Evolutionary conservation across 2,329 filamentous ascomycete genomes (phyloP).

Genomic region (Tolypocladium tundrense): DNA sequence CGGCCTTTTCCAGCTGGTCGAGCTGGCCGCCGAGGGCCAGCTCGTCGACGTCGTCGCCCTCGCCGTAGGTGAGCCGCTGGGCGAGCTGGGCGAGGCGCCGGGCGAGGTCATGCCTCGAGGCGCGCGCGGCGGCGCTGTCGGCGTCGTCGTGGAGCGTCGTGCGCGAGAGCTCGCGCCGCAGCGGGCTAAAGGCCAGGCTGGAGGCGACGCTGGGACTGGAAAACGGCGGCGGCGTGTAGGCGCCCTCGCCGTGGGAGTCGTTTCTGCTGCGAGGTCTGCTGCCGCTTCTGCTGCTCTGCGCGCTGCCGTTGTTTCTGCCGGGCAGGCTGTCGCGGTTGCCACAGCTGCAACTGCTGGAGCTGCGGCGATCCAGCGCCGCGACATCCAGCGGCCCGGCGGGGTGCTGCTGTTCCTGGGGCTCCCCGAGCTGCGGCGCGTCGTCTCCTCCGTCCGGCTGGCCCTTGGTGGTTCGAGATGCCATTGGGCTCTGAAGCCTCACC

Average conservation of each 20-base stretch:
- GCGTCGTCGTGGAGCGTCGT: conserved; percentile 3
- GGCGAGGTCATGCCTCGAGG: conserved; percentile 33
- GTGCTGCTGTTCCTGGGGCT: neutral
- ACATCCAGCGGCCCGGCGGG: neutral
- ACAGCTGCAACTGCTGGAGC: conserved; percentile 7
- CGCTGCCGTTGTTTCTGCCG: neutral
- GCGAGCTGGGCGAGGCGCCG: conserved; percentile 27
- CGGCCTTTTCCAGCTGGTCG: conserved; percentile 25
- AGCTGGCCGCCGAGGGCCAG: conserved; percentile 24
- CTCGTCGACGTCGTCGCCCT: conserved; percentile 23
- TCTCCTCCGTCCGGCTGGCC: neutral
- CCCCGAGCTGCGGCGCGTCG: neutral
- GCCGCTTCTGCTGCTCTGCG: conserved; percentile 3
- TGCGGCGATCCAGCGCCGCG: conserved; percentile 8
- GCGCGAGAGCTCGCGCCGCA: conserved; percentile 15
- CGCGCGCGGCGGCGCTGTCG: conserved; percentile 11
- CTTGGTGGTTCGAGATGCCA: neutral
- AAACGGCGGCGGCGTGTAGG: conserved; percentile 16
- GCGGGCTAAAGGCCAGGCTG: conserved; percentile 21
- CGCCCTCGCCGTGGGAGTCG: neutral
- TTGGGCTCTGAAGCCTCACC: neutral
- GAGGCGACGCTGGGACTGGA: conserved; percentile 23
- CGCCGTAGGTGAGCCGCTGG: conserved; percentile 23
- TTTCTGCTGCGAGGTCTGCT: conserved; percentile 4
- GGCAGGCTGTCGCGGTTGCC: conserved; percentile 3